phyloP scores from a whole-genome alignment of 1,139 yeast genomes.

The Meyerozyma sp. region DNA sequence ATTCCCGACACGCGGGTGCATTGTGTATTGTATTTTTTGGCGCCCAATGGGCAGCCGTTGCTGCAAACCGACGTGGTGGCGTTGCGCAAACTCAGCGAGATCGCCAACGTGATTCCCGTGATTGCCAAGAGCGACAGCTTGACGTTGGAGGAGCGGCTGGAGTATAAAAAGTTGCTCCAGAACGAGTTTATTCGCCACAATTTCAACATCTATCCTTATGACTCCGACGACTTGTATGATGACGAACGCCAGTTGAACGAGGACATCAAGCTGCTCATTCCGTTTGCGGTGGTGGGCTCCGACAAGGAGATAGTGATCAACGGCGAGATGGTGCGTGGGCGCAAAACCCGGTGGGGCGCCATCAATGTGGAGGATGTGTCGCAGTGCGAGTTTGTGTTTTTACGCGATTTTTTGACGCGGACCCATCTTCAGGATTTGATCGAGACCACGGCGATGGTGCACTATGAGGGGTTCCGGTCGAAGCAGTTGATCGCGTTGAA shows the following conservation, averaged over 20 bases:
- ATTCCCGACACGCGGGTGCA: constrained; percentile 93
- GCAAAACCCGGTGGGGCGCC: constrained; percentile 91
- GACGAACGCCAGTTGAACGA: constrained; percentile 77
- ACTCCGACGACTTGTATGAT: constrained; percentile 64
- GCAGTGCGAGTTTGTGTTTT: constrained; percentile 91
- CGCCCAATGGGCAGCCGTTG: constrained; percentile 81
- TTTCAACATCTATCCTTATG: constrained; percentile 84
- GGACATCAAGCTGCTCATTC: constrained; percentile 75
- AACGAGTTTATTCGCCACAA: constrained; percentile 70
- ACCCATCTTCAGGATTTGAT: constrained; percentile 95
- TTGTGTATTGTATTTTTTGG: constrained; percentile 84
- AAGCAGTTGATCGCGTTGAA: constrained; percentile 91
- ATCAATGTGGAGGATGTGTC: constrained; percentile 89
- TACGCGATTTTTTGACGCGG: constrained; percentile 90
- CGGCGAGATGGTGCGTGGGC: constrained; percentile 81
- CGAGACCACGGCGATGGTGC: constrained; percentile 83
- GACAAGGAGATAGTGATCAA: constrained; percentile 67
- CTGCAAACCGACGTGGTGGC: constrained; percentile 80
- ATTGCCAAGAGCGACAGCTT: constrained; percentile 91
- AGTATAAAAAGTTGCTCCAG: constrained; percentile 71
- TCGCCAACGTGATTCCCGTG: constrained; percentile 90
- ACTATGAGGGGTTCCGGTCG: constrained; percentile 89
- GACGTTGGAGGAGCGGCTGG: constrained; percentile 77
- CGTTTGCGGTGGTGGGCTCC: constrained; percentile 95
- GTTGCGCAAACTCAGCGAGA: constrained; percentile 78